Evolutionary conservation across 257 asterid genomes (phyloP).

Genomic region (Schizonepeta tenuifolia): DNA sequence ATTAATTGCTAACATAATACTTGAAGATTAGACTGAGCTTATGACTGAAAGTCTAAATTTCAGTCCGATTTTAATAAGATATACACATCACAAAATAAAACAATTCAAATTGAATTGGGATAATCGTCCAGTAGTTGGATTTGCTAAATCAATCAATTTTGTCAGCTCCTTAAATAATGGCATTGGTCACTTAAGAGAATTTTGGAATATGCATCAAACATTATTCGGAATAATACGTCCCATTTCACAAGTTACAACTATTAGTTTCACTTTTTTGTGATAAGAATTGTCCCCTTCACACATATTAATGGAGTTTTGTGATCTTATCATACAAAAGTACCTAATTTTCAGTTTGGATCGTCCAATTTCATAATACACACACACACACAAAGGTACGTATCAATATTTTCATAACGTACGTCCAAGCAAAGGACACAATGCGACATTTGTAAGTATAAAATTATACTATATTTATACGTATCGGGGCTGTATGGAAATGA

Average conservation of each 20-base stretch:
- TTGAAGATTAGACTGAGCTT: neutral
- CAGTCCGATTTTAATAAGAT: no score
- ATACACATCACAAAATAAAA: no score
- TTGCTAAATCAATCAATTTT: neutral
- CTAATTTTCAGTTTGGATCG: neutral
- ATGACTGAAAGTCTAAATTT: neutral
- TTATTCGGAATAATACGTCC: neutral
- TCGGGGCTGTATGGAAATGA: no score
- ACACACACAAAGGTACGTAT: no score
- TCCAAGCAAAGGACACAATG: no score
- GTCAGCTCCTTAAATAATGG: neutral
- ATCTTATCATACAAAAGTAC: neutral
- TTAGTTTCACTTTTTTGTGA: slow-evolving; percentile 24
- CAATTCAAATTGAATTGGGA: no score
- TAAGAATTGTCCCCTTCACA: neutral
- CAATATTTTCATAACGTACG: no score
- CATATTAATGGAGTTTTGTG: neutral
- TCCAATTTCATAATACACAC: no score
- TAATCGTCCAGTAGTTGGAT: no score
- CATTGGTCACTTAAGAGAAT: neutral
- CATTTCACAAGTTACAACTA: neutral
- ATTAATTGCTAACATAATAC: neutral
- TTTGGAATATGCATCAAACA: slow-evolving; percentile 9
- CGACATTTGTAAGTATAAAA: no score
- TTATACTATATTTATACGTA: no score